Percentiles rank a stretch among this genome's conserved stretches.
Evolutionary conservation across 202 grass and related monocot species (phyloP).

Genomic region (Zoysia matrella): DNA sequence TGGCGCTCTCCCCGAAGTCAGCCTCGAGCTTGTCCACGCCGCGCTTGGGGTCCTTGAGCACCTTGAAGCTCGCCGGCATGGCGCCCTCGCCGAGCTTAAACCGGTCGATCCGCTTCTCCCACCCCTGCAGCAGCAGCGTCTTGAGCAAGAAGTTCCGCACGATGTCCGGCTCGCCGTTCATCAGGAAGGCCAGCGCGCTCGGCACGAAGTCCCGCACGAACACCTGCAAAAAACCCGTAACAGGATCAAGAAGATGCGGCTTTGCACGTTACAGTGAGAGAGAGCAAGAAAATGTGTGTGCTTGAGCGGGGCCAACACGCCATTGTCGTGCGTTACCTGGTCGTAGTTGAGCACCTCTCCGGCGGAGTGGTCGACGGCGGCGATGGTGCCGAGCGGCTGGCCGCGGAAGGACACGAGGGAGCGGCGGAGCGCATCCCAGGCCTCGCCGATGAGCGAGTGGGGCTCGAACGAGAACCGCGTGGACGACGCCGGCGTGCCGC

Average conservation of each 20-base stretch:
- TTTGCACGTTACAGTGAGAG: background rate
- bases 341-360: slow-evolving; percentile 93
- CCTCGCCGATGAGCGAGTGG: slow-evolving; percentile 79
- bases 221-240: slow-evolving; percentile 52
- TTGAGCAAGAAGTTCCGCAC: slow-evolving; percentile 86
- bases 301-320: background rate
- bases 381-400: slow-evolving; percentile 87
- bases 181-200: slow-evolving; percentile 88
- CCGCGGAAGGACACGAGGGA: slow-evolving; percentile 78
- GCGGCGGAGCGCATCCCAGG: slow-evolving; percentile 83
- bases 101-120: slow-evolving; percentile 91
- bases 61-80: slow-evolving; percentile 98
- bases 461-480: slow-evolving; percentile 79
- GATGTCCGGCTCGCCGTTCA: slow-evolving; percentile 92
- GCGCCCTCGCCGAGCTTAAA: slow-evolving; percentile 92
- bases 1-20: slow-evolving; percentile 97
- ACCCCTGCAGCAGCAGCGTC: slow-evolving; percentile 83
- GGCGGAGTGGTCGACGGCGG: slow-evolving; percentile 81
- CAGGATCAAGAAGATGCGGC: slow-evolving; percentile 22
- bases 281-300: slow-evolving; percentile 21
- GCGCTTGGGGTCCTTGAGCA: slow-evolving; percentile 71
- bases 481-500: slow-evolving; percentile 69
- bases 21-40: slow-evolving; percentile 67
- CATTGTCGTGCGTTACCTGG: slow-evolving; percentile 58
- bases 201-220: slow-evolving; percentile 94